A percentile compares a stretch with the other conserved stretches of the same genome.
These are phyloP conservation scores for Polygonum aviculare DNA, from an alignment of 148 eudicot genomes.

Conservation along the genomic window DNA sequence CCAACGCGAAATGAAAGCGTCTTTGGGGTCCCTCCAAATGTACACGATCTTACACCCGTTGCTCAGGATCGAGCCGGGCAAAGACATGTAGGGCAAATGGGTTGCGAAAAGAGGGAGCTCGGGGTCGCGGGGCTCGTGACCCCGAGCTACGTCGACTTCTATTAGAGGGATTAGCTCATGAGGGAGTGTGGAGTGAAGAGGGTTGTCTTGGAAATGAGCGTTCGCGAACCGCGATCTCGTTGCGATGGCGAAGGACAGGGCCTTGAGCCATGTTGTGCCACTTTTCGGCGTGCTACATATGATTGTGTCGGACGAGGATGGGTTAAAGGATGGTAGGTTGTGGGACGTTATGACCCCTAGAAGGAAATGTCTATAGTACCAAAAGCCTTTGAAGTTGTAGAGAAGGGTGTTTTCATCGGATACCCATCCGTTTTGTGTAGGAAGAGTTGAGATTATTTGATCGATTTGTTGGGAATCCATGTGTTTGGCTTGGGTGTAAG, in stretches of 20 bases:
- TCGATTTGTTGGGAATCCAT: neutral
- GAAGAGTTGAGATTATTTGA: neutral
- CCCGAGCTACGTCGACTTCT: conserved; percentile 15
- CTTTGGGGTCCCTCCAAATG: conserved; percentile 44
- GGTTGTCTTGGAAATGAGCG: conserved; percentile 2
- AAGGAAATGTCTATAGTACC: conserved; percentile 23
- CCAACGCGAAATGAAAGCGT: conserved; percentile 42
- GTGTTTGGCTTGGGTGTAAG: too few species aligned
- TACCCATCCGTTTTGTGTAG: neutral
- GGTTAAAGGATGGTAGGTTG: conserved; percentile 17
- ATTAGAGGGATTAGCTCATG: conserved; percentile 32
- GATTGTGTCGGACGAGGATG: conserved; percentile 31
- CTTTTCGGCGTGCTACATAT: conserved; percentile 30
- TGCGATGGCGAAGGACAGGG: conserved; percentile 19
- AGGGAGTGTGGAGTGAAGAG: conserved; percentile 15
- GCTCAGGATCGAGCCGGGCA: conserved; percentile 25
- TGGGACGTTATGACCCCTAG: conserved; percentile 16
- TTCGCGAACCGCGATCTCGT: neutral
- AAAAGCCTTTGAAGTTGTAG: conserved; percentile 49
- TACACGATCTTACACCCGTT: conserved; percentile 33
- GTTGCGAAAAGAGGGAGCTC: conserved; percentile 16
- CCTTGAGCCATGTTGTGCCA: conserved; percentile 52
- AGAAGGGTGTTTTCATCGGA: neutral
- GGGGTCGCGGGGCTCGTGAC: conserved; percentile 9
- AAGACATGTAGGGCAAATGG: conserved; percentile 26